Evolutionary conservation across 371 early-diverging fungal species (phyloP), one percentile per base, ranked within the genome.

Genomic region (Apophysomyces sp.): DNA sequence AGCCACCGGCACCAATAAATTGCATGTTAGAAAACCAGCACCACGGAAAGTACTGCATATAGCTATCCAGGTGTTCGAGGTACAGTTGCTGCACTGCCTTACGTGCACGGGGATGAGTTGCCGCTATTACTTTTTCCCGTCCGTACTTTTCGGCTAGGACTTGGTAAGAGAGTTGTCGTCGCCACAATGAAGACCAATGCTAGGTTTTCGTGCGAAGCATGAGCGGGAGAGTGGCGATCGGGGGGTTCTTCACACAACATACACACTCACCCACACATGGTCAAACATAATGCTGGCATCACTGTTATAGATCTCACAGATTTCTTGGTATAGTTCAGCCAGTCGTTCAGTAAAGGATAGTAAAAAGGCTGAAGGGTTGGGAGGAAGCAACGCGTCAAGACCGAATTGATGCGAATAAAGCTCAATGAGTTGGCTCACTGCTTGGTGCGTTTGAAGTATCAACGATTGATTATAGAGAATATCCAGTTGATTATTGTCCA

Each of bases 41-140:
- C 79, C 79, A 79, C 1, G 79, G 79, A 60, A 76, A 79, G 74
- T 76, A 79, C 34, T 76, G 79, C 79, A 79, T 79, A 36, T 73
- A 79, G 29, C 67, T 57, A 52, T 73, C 76, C 15, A 79, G 61
- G 4, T 58, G 51, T 28, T 72, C 79, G 11, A 58, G 28, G 37
- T 68, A 79, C 21, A 79, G 72, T 44, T 79, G 79, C 8, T 34
- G 51, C 4, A 76, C 67, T 1, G 79, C 79, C 52, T 76, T 79
- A 21, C 66, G 62, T 6, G 74, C 74, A 32, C 74, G 60, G 7
- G 74, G 76, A 63, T 79, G 66, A 11, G 67, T 52, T 3, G 69
- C 21, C 1, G 52, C 58, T n/a, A 79, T 53, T 3, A 79, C 71
- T 16, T 63, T 53, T 18, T 79, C 74, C 52, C 63, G 63, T 6